These are phyloP conservation scores for Phytopythium oedochilum DNA, from an alignment of 352 stramenopile species.

Conservation along the genomic window DNA sequence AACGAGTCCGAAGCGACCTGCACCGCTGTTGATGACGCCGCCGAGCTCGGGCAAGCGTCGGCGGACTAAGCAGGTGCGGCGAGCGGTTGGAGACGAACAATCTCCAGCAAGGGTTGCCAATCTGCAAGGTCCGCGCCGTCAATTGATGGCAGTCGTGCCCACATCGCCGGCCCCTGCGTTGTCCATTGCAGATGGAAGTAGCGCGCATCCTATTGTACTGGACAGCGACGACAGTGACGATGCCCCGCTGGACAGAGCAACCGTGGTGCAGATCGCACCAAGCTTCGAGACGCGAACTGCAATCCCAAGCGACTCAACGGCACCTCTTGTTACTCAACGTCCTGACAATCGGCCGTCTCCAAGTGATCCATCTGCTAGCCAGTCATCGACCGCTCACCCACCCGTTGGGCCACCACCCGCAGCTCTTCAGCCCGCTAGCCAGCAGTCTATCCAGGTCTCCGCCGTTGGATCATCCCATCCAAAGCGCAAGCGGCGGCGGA, in stretches of 20 bases:
- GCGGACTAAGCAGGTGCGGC: background rate
- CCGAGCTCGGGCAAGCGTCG: background rate
- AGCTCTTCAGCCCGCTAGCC: background rate
- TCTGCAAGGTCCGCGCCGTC: background rate
- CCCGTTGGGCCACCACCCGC: too few relatives aligned
- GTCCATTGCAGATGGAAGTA: background rate
- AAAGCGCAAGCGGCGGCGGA: background rate
- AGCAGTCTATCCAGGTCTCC: too few relatives aligned
- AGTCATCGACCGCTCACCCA: too few relatives aligned
- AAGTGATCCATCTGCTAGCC: too few relatives aligned
- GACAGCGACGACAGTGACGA: too few relatives aligned
- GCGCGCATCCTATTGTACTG: too few relatives aligned
- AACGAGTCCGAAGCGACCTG: background rate
- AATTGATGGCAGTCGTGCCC: background rate
- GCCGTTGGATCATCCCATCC: background rate
- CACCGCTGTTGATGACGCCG: background rate
- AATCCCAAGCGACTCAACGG: too few relatives aligned
- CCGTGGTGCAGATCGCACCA: background rate
- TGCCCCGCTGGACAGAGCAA: too few relatives aligned
- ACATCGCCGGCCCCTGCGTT: background rate
- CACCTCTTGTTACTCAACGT: too few relatives aligned
- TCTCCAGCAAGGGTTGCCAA: background rate
- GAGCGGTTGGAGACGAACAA: background rate
- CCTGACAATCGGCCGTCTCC: too few relatives aligned
- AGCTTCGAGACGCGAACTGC: background rate